Evolutionary conservation across 1,139 yeast species (phyloP).

Genomic region (Blastobotrys proliferans): DNA sequence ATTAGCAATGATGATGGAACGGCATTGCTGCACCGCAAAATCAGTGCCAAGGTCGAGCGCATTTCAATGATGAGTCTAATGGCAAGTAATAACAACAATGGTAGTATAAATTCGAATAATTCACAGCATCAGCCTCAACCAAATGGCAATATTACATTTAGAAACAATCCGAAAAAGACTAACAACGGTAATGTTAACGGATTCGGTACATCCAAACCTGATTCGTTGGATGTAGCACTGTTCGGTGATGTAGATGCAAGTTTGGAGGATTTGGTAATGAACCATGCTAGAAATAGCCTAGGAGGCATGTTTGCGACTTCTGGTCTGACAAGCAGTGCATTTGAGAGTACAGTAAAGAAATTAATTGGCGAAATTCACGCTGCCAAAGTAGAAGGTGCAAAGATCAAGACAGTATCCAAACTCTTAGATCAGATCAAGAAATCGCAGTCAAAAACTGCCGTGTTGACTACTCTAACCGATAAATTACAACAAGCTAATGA

Average conservation of each 20-base stretch:
- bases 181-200: constrained; percentile 1
- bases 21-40: constrained; percentile 69
- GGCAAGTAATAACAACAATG: constrained; percentile 8
- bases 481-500: too few relatives aligned
- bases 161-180: constrained; percentile 1
- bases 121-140: constrained; percentile 3
- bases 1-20: constrained; percentile 61
- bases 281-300: constrained; percentile 50
- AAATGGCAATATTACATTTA: not conserved
- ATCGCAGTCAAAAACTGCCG: constrained; percentile 22
- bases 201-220: constrained; percentile 16
- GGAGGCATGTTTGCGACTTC: constrained; percentile 64
- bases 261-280: constrained; percentile 57
- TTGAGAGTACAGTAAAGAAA: constrained; percentile 46
- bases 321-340: constrained; percentile 51
- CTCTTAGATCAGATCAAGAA: constrained; percentile 33
- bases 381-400: constrained; percentile 43
- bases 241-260: constrained; percentile 71
- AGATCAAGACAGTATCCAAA: constrained; percentile 42
- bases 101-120: too few relatives aligned
- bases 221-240: constrained; percentile 64
- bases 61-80: constrained; percentile 54
- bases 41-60: constrained; percentile 73
- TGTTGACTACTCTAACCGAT: constrained; percentile 20
- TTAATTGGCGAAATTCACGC: constrained; percentile 46